Conservation (phyloP, 306 rosid species). For the Cicer yamashitae region DNA sequence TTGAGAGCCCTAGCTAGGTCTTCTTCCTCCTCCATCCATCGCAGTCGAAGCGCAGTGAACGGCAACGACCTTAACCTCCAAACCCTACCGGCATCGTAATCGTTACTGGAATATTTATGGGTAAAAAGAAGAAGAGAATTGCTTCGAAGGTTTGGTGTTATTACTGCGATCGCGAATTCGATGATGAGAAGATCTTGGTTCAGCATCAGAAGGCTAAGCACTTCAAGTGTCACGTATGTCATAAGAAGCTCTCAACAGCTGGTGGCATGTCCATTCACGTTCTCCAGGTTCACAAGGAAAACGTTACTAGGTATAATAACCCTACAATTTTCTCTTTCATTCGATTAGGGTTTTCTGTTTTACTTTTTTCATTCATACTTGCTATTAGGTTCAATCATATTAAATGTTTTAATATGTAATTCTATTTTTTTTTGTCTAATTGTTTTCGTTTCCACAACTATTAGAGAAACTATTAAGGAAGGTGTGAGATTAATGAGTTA, state of each 20-base stretch:
- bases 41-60: constrained; percentile 4
- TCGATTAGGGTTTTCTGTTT: not conserved
- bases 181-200: constrained; percentile 95
- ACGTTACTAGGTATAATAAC: constrained; percentile 78
- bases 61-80: not conserved
- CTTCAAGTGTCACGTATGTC: constrained; percentile 98
- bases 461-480: no score
- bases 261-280: constrained; percentile 99
- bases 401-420: not conserved
- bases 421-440: not conserved
- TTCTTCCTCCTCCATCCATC: constrained; percentile 27
- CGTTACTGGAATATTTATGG: constrained; percentile 47
- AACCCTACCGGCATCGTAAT: not conserved
- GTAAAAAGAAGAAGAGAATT: constrained; percentile 97
- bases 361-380: not conserved
- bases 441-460: no score
- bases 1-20: constrained; percentile 37
- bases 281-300: constrained; percentile 97
- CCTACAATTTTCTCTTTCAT: constrained; percentile 10
- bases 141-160: constrained; percentile 98
- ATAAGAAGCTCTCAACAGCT: constrained; percentile 97
- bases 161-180: constrained; percentile 97
- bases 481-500: no score
- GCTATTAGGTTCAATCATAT: not conserved
- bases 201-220: constrained; percentile 99